phyloP scores from a whole-genome alignment of 306 rosid genomes.

The Phaseolus lunatus region DNA sequence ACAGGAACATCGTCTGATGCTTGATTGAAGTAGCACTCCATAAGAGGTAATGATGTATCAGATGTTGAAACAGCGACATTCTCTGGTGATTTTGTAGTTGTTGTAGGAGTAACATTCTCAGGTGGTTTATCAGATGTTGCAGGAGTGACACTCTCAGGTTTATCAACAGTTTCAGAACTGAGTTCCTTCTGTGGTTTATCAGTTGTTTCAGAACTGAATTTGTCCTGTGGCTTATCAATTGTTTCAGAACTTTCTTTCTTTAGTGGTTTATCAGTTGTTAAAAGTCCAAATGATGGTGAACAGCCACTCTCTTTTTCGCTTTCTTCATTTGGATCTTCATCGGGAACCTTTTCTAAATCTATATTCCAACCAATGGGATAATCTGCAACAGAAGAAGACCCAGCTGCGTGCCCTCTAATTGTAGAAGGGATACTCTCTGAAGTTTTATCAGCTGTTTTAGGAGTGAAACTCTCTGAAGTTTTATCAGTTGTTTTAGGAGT shows the following conservation, averaged over 20 bases:
- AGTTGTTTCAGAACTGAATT: background rate
- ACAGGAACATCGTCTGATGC: background rate
- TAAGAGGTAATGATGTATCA: background rate
- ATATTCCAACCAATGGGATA: background rate
- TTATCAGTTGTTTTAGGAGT: no score
- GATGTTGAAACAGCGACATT: background rate
- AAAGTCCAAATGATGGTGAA: background rate
- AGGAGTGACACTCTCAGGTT: background rate
- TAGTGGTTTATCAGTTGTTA: background rate
- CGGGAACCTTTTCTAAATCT: background rate
- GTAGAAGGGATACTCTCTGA: no score
- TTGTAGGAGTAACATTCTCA: background rate
- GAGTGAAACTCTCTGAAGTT: no score
- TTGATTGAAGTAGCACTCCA: background rate
- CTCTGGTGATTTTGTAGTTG: background rate
- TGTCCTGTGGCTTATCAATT: background rate
- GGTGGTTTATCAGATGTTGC: background rate
- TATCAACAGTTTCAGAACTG: background rate
- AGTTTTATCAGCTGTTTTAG: no score
- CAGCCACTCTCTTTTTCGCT: background rate
- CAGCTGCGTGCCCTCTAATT: background rate
- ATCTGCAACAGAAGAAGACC: background rate
- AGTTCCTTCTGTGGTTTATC: background rate
- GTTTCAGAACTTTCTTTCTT: no score
- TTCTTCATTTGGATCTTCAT: background rate